Evolutionary conservation across 345 rosid genomes (phyloP).

Genomic region (Pugionium cornutum): DNA sequence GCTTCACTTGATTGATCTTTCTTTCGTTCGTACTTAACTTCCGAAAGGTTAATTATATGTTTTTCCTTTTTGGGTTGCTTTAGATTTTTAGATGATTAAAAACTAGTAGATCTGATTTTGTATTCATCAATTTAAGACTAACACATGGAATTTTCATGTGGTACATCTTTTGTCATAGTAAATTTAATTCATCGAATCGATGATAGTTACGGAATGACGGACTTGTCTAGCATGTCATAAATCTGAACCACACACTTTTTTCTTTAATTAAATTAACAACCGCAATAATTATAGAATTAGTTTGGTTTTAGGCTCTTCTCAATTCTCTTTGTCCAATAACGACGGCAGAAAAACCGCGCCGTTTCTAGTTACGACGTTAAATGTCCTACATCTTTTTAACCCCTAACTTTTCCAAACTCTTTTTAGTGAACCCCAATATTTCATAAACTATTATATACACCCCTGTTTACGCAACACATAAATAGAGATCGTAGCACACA

Average conservation of each 20-base stretch:
- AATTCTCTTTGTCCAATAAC: conserved; percentile 21
- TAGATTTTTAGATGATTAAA: no score
- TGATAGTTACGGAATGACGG: neutral
- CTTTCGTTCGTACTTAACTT: neutral
- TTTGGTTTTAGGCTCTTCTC: conserved; percentile 13
- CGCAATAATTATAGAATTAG: conserved; percentile 6
- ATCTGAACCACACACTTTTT: neutral
- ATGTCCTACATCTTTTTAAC: neutral
- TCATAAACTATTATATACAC: conserved; percentile 3
- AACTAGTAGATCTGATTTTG: no score
- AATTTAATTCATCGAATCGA: no score
- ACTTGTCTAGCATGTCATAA: neutral
- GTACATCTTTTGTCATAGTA: no score
- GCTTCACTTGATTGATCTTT: conserved; percentile 38
- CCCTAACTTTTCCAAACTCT: neutral
- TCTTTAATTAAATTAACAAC: neutral
- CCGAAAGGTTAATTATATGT: neutral
- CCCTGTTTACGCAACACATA: conserved; percentile 14
- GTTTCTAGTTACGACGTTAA: conserved; percentile 19
- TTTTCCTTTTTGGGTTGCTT: no score
- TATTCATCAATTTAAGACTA: no score
- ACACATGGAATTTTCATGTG: no score
- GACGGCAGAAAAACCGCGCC: conserved; percentile 17
- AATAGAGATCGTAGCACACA: conserved; percentile 24
- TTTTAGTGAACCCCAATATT: neutral